phyloP scores from a whole-genome alignment of 192 early-diverging fungal species.

The Dimargaris cristalligena region DNA sequence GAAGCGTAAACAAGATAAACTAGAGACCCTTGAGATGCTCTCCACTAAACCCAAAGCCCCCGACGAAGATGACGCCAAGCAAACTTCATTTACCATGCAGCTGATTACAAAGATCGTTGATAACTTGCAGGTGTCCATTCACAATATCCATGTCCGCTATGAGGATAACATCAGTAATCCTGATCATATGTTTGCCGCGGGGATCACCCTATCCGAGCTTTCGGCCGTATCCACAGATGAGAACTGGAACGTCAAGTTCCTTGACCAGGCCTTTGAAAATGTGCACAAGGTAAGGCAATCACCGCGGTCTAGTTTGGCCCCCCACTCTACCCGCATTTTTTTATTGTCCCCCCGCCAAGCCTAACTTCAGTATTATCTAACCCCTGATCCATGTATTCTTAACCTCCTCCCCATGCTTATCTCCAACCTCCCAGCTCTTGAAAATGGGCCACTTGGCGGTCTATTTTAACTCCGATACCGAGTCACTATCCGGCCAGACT shows the following conservation, averaged over 20 bases:
- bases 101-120: slow-evolving; percentile 88
- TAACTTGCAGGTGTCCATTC: slow-evolving; percentile 87
- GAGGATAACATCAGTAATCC: slow-evolving; percentile 73
- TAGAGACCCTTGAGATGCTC: slow-evolving; percentile 60
- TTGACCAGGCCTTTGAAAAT: slow-evolving; percentile 53
- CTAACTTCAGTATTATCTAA: too few species aligned
- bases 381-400: too few species aligned
- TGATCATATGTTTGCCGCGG: slow-evolving; percentile 67
- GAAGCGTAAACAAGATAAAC: slow-evolving; percentile 62
- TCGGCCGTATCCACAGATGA: slow-evolving; percentile 82
- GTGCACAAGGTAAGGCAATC: too few species aligned
- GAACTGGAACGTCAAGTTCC: slow-evolving; percentile 65
- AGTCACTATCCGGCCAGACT: slow-evolving; percentile 31
- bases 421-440: too few species aligned
- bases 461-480: slow-evolving; percentile 60
- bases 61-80: slow-evolving; percentile 40
- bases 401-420: too few species aligned
- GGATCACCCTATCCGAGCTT: slow-evolving; percentile 74
- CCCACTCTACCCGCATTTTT: too few species aligned
- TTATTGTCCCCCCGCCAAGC: too few species aligned
- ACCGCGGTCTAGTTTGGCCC: too few species aligned
- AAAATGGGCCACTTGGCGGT: slow-evolving; percentile 38
- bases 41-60: slow-evolving; percentile 15
- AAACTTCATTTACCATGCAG: slow-evolving; percentile 76
- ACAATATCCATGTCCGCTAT: slow-evolving; percentile 90